Evolutionary conservation across 371 early-diverging fungal species (phyloP).

Genomic region (Zopfochytrium polystomum): DNA sequence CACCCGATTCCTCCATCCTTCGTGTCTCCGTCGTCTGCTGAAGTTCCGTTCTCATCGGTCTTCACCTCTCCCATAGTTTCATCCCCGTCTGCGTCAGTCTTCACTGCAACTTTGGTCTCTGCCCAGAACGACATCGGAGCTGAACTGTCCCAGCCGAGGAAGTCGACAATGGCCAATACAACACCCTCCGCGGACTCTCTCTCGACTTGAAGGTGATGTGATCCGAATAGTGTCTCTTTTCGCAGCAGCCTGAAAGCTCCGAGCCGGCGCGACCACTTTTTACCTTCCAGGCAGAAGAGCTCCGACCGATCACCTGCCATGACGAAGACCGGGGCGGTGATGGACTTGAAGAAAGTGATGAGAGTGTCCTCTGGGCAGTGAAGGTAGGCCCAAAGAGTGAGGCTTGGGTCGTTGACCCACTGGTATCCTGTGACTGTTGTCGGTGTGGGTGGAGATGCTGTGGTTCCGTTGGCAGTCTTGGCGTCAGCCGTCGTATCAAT

Average conservation of each 20-base stretch:
- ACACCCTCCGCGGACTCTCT: constrained; percentile 22
- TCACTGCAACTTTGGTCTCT: too few species aligned
- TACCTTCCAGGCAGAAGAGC: constrained; percentile 15
- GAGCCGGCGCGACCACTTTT: constrained; percentile 14
- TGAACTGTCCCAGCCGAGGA: constrained; percentile 19
- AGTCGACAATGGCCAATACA: constrained; percentile 13
- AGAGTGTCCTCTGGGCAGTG: constrained; percentile 23
- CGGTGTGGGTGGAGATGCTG: too few species aligned
- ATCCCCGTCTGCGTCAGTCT: too few species aligned
- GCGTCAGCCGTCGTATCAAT: too few species aligned
- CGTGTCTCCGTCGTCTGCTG: too few species aligned
- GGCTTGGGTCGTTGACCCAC: constrained; percentile 30
- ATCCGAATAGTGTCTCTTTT: constrained; percentile 21
- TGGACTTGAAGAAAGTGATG: constrained; percentile 11
- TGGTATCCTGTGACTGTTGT: too few species aligned
- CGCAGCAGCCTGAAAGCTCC: constrained; percentile 12
- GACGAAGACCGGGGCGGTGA: constrained; percentile 22
- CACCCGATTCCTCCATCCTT: too few species aligned
- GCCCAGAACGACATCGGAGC: too few species aligned
- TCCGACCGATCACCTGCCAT: constrained; percentile 13
- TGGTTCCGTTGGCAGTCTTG: too few species aligned
- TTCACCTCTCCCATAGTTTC: too few species aligned
- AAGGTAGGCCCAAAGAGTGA: constrained; percentile 32
- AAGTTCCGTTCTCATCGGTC: too few species aligned
- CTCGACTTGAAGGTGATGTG: constrained; percentile 35